Evolutionary conservation across 169 alveolate species (phyloP).

Genomic region (Miamiensis avidus): DNA sequence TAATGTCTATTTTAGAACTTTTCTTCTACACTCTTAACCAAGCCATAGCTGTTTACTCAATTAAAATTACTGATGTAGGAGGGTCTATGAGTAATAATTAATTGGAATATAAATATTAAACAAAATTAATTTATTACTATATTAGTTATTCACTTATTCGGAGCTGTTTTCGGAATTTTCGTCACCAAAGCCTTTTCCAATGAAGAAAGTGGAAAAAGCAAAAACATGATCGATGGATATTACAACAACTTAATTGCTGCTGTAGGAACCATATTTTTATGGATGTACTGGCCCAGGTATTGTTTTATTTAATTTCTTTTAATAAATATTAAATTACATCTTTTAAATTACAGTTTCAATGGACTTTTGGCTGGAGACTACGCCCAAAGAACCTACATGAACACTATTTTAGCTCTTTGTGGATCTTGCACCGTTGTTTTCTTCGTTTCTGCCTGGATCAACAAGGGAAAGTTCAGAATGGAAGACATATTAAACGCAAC

Average conservation of each 20-base stretch:
- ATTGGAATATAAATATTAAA: no score
- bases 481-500: constrained; percentile 72
- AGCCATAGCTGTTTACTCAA: constrained; percentile 33
- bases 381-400: constrained; percentile 43
- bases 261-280: constrained; percentile 77
- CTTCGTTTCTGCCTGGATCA: constrained; percentile 43
- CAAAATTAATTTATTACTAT: not conserved
- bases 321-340: no score
- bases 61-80: constrained; percentile 59
- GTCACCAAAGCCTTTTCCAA: constrained; percentile 39
- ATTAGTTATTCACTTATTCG: constrained; percentile 63
- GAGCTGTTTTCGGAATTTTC: constrained; percentile 67
- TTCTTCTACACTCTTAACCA: constrained; percentile 65
- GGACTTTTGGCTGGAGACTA: constrained; percentile 52
- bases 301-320: no score
- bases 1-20: constrained; percentile 56
- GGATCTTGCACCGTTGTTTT: constrained; percentile 54
- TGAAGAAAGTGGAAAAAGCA: constrained; percentile 13
- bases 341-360: no score
- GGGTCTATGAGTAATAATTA: constrained; percentile 43
- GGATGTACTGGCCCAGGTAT: constrained; percentile 78
- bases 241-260: constrained; percentile 48
- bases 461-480: constrained; percentile 59
- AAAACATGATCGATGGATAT: not conserved
- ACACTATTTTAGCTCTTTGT: constrained; percentile 64